Conservation (phyloP, 192 early-diverging fungal species). For the Coemansia sp. region DNA sequence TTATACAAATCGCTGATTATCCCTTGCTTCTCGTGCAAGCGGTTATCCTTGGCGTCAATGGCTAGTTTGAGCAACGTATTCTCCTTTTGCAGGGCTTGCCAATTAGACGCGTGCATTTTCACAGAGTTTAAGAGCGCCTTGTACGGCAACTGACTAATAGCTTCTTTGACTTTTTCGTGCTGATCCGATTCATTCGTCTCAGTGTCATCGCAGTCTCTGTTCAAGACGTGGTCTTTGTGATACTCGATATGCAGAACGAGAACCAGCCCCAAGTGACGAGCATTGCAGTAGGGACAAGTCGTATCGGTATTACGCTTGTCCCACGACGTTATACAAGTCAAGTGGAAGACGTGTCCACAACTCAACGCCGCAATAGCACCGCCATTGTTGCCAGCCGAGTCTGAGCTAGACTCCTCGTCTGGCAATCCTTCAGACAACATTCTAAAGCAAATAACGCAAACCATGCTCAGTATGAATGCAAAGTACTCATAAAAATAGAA, state of each 20-base stretch:
- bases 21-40: background rate
- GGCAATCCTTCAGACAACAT: background rate
- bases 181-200: background rate
- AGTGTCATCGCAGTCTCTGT: background rate
- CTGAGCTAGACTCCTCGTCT: background rate
- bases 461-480: constrained; percentile 1
- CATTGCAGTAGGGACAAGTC: background rate
- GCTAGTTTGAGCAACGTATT: background rate
- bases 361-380: background rate
- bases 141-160: background rate
- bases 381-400: background rate
- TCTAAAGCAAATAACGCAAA: constrained; percentile 12
- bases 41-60: background rate
- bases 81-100: background rate
- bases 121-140: background rate
- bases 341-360: background rate
- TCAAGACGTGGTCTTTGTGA: background rate
- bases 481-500: background rate
- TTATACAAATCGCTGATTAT: background rate
- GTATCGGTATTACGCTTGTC: background rate
- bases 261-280: background rate
- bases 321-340: background rate
- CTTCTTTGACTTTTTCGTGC: background rate
- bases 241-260: background rate
- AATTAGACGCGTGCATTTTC: background rate